phyloP scores from a whole-genome alignment of 1,284 basidiomycete genomes.

The Tilletia walkeri region DNA sequence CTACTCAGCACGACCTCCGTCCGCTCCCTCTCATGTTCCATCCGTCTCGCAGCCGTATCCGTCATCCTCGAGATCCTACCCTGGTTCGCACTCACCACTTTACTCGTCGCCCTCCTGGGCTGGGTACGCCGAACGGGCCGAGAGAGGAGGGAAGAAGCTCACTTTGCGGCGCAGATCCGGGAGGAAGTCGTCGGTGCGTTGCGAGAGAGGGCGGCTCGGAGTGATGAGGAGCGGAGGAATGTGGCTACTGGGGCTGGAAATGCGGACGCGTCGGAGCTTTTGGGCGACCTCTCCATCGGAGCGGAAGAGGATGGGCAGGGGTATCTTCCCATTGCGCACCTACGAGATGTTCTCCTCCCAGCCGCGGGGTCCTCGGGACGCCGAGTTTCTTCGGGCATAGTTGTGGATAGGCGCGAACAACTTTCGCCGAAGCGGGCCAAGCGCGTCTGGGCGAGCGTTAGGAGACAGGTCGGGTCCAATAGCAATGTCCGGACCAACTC shows the following conservation, averaged over 20 bases:
- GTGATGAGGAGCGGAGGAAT: neutral
- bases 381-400: neutral
- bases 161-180: constrained; percentile 2
- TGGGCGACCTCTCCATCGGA: constrained; percentile 6
- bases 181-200: constrained; percentile 11
- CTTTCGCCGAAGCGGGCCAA: neutral
- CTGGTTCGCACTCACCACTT: neutral
- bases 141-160: constrained; percentile 20
- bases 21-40: constrained; percentile 1
- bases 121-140: neutral
- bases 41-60: neutral
- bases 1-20: constrained; percentile 13
- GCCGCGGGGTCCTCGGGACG: neutral
- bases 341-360: constrained; percentile 24
- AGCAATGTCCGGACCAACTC: constrained; percentile 7
- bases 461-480: constrained; percentile 10
- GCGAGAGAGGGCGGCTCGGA: constrained; percentile 18
- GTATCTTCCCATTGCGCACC: constrained; percentile 20
- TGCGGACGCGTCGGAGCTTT: constrained; percentile 8
- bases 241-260: constrained; percentile 8
- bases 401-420: neutral
- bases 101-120: neutral
- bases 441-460: constrained; percentile 20
- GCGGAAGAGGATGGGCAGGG: constrained; percentile 9
- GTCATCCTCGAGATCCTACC: neutral